A percentile compares a stretch with the other conserved stretches of the same genome.
These are phyloP conservation scores for Aureobasidium sp. DNA, from an alignment of 2,329 filamentous ascomycete species.

Conservation along the genomic window DNA sequence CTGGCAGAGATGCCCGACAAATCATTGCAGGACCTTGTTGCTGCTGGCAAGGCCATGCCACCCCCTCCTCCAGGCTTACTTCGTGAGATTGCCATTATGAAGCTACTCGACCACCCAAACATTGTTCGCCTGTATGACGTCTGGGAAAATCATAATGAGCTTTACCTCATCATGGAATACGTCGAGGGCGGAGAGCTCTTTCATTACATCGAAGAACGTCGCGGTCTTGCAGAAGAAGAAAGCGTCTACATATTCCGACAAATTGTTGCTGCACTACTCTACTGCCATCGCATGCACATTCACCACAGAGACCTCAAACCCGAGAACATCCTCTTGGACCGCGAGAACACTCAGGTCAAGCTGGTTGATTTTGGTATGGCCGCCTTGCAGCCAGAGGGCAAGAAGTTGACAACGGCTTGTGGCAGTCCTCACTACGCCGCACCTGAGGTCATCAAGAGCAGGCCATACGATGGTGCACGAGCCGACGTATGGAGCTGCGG, in stretches of 20 bases:
- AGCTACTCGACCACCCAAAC: slow-evolving; percentile 88
- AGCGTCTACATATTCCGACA: slow-evolving; percentile 83
- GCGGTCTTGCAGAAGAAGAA: slow-evolving; percentile 69
- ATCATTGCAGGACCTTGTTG: slow-evolving; percentile 36
- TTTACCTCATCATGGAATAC: slow-evolving; percentile 95
- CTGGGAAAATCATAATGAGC: slow-evolving; percentile 92
- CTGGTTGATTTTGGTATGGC: slow-evolving; percentile 98
- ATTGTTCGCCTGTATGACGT: slow-evolving; percentile 94
- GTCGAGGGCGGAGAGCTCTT: slow-evolving; percentile 81
- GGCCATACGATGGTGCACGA: slow-evolving; percentile 71
- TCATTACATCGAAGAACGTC: slow-evolving; percentile 68
- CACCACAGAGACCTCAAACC: slow-evolving; percentile 95
- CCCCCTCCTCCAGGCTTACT: slow-evolving; percentile 69
- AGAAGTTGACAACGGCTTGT: slow-evolving; percentile 79
- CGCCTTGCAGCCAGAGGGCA: slow-evolving; percentile 71
- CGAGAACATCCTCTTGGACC: slow-evolving; percentile 86
- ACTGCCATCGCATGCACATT: slow-evolving; percentile 90
- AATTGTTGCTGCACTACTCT: slow-evolving; percentile 83
- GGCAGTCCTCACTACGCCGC: slow-evolving; percentile 96
- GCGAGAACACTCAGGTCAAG: slow-evolving; percentile 65
- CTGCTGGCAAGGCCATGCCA: slow-evolving; percentile 56
- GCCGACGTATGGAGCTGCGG: slow-evolving; percentile 95
- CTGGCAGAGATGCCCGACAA: slow-evolving; percentile 52
- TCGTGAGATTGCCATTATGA: slow-evolving; percentile 93
- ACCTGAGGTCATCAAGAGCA: slow-evolving; percentile 75